These are phyloP conservation scores for Yamadazyma mexicana DNA, from an alignment of 1,139 yeast species.

Conservation along the genomic window DNA sequence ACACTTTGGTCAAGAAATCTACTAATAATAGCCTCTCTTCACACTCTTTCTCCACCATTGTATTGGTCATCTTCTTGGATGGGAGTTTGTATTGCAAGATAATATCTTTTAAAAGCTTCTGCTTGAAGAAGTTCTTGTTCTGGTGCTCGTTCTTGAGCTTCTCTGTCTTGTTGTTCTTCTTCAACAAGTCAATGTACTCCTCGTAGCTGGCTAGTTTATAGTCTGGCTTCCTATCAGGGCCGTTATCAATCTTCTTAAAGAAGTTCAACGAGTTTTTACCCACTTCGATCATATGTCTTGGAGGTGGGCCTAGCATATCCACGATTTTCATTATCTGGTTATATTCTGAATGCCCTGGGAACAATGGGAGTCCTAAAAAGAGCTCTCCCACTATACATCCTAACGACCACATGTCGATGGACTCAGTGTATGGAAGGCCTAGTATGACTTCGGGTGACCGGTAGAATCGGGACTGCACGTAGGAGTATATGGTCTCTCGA, in stretches of 20 bases:
- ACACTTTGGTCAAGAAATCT: slow-evolving; percentile 75
- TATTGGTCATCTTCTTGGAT: slow-evolving; percentile 65
- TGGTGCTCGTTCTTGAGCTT: slow-evolving; percentile 70
- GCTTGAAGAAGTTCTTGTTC: slow-evolving; percentile 81
- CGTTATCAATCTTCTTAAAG: slow-evolving; percentile 45
- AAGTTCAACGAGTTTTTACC: slow-evolving; percentile 82
- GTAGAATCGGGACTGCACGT: slow-evolving; percentile 93
- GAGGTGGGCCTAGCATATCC: slow-evolving; percentile 84
- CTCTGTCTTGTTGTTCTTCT: slow-evolving; percentile 31
- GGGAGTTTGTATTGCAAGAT: slow-evolving; percentile 75
- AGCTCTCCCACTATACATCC: slow-evolving; percentile 96
- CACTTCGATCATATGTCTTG: slow-evolving; percentile 95
- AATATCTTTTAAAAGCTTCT: slow-evolving; percentile 70
- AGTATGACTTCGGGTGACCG: slow-evolving; percentile 93
- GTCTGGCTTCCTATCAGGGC: slow-evolving; percentile 29
- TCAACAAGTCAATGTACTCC: slow-evolving; percentile 39
- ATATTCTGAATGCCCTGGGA: slow-evolving; percentile 94
- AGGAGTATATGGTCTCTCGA: slow-evolving; percentile 84
- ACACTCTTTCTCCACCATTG: slow-evolving; percentile 67
- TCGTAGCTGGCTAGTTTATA: slow-evolving; percentile 35
- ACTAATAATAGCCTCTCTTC: slow-evolving; percentile 68
- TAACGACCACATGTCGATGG: slow-evolving; percentile 97
- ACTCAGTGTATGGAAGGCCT: slow-evolving; percentile 87
- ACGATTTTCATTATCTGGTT: slow-evolving; percentile 84
- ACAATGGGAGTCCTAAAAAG: slow-evolving; percentile 88